Conservation (phyloP, 2,329 filamentous ascomycete genomes). For the Monilinia fructicola region DNA sequence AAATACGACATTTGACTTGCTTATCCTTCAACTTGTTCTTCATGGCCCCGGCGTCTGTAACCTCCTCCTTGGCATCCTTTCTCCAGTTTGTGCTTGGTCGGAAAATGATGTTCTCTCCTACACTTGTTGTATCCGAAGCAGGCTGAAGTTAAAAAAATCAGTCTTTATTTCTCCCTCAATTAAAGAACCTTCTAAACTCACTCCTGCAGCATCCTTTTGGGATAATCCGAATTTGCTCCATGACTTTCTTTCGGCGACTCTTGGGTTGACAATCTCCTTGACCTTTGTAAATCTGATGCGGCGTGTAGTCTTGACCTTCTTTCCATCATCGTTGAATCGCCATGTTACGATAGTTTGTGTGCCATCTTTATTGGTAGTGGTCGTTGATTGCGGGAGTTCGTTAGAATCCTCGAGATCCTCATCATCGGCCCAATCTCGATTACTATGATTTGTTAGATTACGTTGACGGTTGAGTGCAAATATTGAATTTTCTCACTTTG, state of each 20-base stretch:
- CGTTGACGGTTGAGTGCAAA: conserved; percentile 10
- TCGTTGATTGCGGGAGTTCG: conserved; percentile 79
- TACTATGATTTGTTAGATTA: conserved; percentile 34
- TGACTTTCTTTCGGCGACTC: conserved; percentile 88
- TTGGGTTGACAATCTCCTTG: conserved; percentile 92
- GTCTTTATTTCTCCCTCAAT: neutral
- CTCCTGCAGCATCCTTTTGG: conserved; percentile 77
- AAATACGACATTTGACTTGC: conserved; percentile 99
- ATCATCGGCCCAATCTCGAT: conserved; percentile 87
- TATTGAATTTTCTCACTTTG: conserved; percentile 43
- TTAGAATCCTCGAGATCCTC: conserved; percentile 65
- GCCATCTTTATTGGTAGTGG: conserved; percentile 96
- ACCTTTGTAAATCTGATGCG: conserved; percentile 90
- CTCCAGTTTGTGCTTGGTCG: conserved; percentile 91
- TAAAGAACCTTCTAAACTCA: conserved; percentile 17
- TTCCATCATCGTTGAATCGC: conserved; percentile 86
- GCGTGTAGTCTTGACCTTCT: conserved; percentile 96
- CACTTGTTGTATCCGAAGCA: conserved; percentile 27
- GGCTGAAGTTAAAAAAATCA: conserved; percentile 22
- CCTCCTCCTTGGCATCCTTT: conserved; percentile 79
- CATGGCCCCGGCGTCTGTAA: conserved; percentile 70
- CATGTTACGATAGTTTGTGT: conserved; percentile 94
- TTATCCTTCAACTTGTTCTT: conserved; percentile 93
- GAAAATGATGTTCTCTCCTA: conserved; percentile 94
- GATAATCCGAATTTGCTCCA: conserved; percentile 93